phyloP scores from a whole-genome alignment of 441 rosid species.

The Omphalea diandra region DNA sequence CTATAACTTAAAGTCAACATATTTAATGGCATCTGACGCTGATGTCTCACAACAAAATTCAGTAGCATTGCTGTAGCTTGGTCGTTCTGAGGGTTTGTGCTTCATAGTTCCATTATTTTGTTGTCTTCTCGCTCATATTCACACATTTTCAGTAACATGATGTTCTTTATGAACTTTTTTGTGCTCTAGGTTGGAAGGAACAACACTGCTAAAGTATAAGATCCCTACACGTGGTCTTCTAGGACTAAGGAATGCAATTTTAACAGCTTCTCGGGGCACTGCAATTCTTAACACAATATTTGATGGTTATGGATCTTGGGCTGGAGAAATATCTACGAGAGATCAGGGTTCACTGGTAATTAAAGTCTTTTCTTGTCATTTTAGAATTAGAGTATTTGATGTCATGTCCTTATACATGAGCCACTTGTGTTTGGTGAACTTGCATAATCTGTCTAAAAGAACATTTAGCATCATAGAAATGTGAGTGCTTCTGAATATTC shows the following conservation, averaged over 20 bases:
- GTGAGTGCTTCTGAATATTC: not conserved
- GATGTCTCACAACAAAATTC: not conserved
- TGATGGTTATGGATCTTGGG: conserved; percentile 93
- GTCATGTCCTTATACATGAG: not conserved
- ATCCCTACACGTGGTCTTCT: conserved; percentile 99
- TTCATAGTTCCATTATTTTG: not conserved
- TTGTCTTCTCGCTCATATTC: conserved; percentile 13
- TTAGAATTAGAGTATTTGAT: not conserved
- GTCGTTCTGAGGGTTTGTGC: not conserved
- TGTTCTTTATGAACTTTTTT: conserved; percentile 21
- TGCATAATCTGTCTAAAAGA: not conserved
- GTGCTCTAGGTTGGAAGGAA: conserved; percentile 73
- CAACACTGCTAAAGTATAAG: conserved; percentile 70
- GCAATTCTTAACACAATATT: conserved; percentile 90
- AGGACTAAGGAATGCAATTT: conserved; percentile 92
- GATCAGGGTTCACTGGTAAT: conserved; percentile 95
- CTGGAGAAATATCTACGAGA: conserved; percentile 82
- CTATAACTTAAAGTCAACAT: not conserved
- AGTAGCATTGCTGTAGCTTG: not conserved
- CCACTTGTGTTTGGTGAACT: not conserved
- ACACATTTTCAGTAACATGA: not conserved
- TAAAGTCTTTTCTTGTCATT: conserved; percentile 1
- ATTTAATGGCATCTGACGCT: not conserved
- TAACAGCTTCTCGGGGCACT: conserved; percentile 97
- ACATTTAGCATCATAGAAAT: not conserved